Conservation (phyloP, 2,329 filamentous ascomycete genomes). For the Diaporthe sp. region DNA sequence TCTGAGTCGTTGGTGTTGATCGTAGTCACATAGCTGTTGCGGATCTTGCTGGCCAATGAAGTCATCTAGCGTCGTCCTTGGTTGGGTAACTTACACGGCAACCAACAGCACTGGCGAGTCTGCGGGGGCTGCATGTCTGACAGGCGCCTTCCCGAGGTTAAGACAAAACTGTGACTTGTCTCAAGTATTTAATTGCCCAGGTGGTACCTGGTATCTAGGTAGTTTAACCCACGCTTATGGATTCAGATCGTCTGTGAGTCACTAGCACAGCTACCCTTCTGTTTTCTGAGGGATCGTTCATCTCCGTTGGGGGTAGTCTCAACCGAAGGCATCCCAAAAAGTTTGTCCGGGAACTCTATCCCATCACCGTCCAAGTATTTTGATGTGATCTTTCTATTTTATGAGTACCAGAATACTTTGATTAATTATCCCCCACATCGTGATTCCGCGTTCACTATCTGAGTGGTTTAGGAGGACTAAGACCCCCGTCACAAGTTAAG, state of each 20-base stretch:
- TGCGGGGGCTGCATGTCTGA: slow-evolving; percentile 27
- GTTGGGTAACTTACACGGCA: slow-evolving; percentile 2
- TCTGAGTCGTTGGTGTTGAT: neutral
- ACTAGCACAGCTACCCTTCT: neutral
- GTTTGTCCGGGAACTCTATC: neutral
- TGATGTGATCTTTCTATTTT: no score
- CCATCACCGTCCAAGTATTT: neutral
- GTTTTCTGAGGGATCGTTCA: neutral
- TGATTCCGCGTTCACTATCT: neutral
- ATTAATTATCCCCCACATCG: neutral
- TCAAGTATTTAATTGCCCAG: neutral
- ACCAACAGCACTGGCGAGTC: neutral
- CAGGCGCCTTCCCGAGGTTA: slow-evolving; percentile 10
- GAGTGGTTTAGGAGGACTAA: neutral
- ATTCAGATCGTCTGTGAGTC: neutral
- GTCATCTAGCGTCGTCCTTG: slow-evolving; percentile 7
- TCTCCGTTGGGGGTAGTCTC: neutral
- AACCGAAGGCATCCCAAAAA: neutral
- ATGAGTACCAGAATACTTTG: no score
- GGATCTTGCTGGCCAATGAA: slow-evolving; percentile 16
- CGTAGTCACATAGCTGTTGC: neutral
- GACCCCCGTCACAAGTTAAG: neutral
- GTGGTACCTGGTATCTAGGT: neutral
- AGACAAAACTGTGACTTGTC: neutral
- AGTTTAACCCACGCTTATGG: neutral